Conservation (phyloP, 148 eudicot genomes). For the Diospyros kaki region DNA sequence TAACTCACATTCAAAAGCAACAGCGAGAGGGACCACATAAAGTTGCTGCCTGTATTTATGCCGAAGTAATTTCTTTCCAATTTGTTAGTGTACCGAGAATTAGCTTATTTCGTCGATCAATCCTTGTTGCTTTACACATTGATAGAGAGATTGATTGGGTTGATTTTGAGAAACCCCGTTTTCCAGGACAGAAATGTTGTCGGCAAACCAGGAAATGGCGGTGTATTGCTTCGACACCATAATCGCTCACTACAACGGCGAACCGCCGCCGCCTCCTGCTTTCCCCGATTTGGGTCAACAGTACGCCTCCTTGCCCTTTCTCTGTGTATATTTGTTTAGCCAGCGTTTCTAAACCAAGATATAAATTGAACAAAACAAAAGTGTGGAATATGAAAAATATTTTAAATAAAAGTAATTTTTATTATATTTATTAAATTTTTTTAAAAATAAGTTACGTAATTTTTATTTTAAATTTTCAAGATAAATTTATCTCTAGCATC, state of each 20-base stretch:
- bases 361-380: too few species aligned
- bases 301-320: conserved; percentile 25
- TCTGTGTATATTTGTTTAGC: not conserved
- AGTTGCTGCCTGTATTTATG: too few species aligned
- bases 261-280: conserved; percentile 70
- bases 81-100: not conserved
- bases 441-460: too few species aligned
- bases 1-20: too few species aligned
- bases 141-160: not conserved
- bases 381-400: too few species aligned
- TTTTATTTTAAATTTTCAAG: too few species aligned
- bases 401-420: too few species aligned
- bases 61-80: not conserved
- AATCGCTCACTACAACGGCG: conserved; percentile 72
- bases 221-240: conserved; percentile 87
- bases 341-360: not conserved
- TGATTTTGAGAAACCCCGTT: not conserved
- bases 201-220: conserved; percentile 81
- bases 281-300: conserved; percentile 65
- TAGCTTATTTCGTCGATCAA: not conserved
- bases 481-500: too few species aligned
- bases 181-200: conserved; percentile 42
- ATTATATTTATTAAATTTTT: too few species aligned
- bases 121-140: not conserved
- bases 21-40: too few species aligned